These are phyloP conservation scores for Neurospora sp. DNA, from an alignment of 495 filamentous ascomycete genomes.

Conservation along the genomic window DNA sequence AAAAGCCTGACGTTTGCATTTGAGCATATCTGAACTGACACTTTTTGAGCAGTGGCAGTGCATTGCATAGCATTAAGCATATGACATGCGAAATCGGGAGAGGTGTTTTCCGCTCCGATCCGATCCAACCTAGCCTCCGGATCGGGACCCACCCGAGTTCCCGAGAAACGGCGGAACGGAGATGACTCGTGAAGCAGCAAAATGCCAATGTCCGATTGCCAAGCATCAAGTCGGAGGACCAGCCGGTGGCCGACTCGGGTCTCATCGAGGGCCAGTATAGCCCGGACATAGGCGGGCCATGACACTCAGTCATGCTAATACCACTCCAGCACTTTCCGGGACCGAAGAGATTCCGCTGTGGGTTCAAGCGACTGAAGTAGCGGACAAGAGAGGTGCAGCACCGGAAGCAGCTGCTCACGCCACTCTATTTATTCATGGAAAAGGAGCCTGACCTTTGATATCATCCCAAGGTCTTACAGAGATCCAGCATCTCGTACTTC, in stretches of 20 bases:
- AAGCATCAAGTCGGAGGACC: not conserved
- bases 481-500: not conserved
- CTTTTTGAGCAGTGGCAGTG: not conserved
- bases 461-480: not conserved
- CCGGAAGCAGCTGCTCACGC: not conserved
- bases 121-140: not conserved
- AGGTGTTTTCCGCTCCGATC: not conserved
- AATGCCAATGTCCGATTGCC: not conserved
- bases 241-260: not conserved
- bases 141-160: not conserved
- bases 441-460: not conserved
- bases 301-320: not conserved
- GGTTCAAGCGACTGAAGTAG: not conserved
- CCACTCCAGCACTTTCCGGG: not conserved
- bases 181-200: not conserved
- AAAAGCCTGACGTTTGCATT: not conserved
- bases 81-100: too few species aligned
- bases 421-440: not conserved
- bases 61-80: not conserved
- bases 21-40: not conserved
- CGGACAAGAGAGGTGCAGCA: not conserved
- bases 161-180: not conserved
- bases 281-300: not conserved
- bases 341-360: not conserved
- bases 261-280: not conserved